Evolutionary conservation across 441 rosid species (phyloP), one percentile per base, ranked within the genome.

Genomic region (Pelargonium fulgidum): DNA sequence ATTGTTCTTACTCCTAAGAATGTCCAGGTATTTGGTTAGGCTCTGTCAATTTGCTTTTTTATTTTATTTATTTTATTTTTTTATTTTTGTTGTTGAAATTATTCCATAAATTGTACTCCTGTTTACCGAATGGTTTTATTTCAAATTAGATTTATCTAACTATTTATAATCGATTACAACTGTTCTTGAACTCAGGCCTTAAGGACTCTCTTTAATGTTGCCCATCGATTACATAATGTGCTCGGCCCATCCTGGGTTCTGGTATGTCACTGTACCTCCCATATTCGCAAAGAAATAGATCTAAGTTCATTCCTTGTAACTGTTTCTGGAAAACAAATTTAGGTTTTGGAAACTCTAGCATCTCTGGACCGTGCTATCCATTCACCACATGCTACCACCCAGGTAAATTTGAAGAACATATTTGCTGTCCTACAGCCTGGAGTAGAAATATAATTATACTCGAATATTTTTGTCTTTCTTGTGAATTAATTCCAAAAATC

Each of bases 191-290:
- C 52, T 56, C 77, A 92, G 99, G 98, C 98, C 52, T 78, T 95
- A 72, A 82, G 99, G 81, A 95, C 99, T 69, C 98, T 95, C 78
- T 95, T 95, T 84, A 95, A 95, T 77, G 76, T 95, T 72, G 91
- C 98, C 76, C 98, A 90, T 85, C 82, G 99, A 73, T 79, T 95
- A 77, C 93, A 90, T 80, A 92, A 92, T 77, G 97, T 90, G 66
- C 83, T 95, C 81, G 99, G 99, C 52, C 97, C 98, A 16, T 95
- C 99, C 41, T 95, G 99, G 99, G 94, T 92, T 77, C 81, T 95
- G 94, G 98, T 92, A 87, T 78, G 97, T 82, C 71, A 54, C 33
- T 72, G 69, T 76, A 63, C 72, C 78, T 76, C 70, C 66, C 13
- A 44, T 70, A 64, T 69, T 72, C 58, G 65, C 75, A 74, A 65